phyloP scores from a whole-genome alignment of 2,329 filamentous ascomycete genomes.

The Ophiosphaerella herpotricha region DNA sequence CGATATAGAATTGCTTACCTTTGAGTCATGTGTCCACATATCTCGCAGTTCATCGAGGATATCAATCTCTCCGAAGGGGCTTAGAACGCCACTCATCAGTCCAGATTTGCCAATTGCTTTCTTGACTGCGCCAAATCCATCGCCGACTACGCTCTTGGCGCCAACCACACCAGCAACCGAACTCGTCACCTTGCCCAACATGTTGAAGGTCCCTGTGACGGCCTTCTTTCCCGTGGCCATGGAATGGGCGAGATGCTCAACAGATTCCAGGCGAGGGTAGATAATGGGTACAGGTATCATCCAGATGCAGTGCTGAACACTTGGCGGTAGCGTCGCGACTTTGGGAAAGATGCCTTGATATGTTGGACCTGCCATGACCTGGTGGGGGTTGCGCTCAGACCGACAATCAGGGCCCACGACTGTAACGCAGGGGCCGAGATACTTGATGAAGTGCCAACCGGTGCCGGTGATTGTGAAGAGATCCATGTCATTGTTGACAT shows the following conservation, averaged over 20 bases:
- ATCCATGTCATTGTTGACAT: conserved; percentile 84
- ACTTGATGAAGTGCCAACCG: conserved; percentile 99
- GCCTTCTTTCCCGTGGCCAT: conserved; percentile 95
- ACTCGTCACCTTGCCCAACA: conserved; percentile 92
- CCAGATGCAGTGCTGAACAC: conserved; percentile 95
- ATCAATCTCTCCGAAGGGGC: conserved; percentile 95
- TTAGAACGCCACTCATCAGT: conserved; percentile 92
- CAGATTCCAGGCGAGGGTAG: conserved; percentile 88
- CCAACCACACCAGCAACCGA: conserved; percentile 95
- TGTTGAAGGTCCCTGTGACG: conserved; percentile 94
- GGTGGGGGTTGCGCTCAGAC: conserved; percentile 85
- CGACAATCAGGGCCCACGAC: conserved; percentile 90
- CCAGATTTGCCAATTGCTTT: conserved; percentile 94
- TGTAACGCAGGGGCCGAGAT: conserved; percentile 86
- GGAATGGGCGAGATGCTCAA: conserved; percentile 88
- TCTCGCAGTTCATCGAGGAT: conserved; percentile 92
- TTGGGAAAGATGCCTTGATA: conserved; percentile 98
- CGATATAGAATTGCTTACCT: conserved; percentile 56
- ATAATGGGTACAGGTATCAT: conserved; percentile 90
- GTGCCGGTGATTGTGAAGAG: conserved; percentile 97
- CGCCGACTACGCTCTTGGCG: conserved; percentile 88
- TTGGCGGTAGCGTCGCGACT: conserved; percentile 84
- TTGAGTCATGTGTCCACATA: conserved; percentile 97
- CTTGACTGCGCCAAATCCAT: conserved; percentile 93
- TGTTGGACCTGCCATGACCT: conserved; percentile 93